Percentiles rank a stretch among this genome's conserved stretches.
phyloP scores from a whole-genome alignment of 2,329 filamentous ascomycete species.

The Trichoderma breve region DNA sequence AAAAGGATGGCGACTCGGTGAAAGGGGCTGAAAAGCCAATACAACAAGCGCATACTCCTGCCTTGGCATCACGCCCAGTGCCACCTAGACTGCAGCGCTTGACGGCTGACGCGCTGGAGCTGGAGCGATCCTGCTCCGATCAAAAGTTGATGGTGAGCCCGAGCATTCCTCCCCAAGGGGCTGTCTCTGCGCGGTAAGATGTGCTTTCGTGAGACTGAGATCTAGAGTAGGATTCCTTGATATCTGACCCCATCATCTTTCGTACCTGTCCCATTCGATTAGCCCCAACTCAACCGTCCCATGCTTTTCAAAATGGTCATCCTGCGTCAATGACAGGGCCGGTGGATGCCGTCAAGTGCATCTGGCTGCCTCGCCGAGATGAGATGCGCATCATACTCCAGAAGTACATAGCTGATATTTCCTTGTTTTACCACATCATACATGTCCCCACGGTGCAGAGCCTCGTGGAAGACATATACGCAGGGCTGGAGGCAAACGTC shows the following conservation, averaged over 20 bases:
- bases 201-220: slow-evolving; percentile 17
- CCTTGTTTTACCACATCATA: slow-evolving; percentile 34
- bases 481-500: slow-evolving; percentile 28
- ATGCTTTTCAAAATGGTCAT: slow-evolving; percentile 31
- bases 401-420: slow-evolving; percentile 33
- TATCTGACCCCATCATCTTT: slow-evolving; percentile 34
- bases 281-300: slow-evolving; percentile 34
- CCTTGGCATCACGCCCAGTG: slow-evolving; percentile 21
- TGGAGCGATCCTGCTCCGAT: slow-evolving; percentile 34
- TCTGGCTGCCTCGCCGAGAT: slow-evolving; percentile 35
- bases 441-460: slow-evolving; percentile 31
- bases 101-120: slow-evolving; percentile 35
- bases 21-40: background rate
- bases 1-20: background rate
- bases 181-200: slow-evolving; percentile 11
- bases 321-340: slow-evolving; percentile 25
- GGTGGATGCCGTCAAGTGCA: slow-evolving; percentile 33
- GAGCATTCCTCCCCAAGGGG: background rate
- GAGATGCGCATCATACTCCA: slow-evolving; percentile 32
- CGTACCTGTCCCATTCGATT: slow-evolving; percentile 35
- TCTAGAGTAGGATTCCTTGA: slow-evolving; percentile 29
- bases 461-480: slow-evolving; percentile 33
- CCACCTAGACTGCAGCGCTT: slow-evolving; percentile 35
- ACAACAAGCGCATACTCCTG: slow-evolving; percentile 1
- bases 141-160: slow-evolving; percentile 32